Conservation (phyloP, 1,284 basidiomycete genomes). For the Sphaerobolus stellatus region DNA sequence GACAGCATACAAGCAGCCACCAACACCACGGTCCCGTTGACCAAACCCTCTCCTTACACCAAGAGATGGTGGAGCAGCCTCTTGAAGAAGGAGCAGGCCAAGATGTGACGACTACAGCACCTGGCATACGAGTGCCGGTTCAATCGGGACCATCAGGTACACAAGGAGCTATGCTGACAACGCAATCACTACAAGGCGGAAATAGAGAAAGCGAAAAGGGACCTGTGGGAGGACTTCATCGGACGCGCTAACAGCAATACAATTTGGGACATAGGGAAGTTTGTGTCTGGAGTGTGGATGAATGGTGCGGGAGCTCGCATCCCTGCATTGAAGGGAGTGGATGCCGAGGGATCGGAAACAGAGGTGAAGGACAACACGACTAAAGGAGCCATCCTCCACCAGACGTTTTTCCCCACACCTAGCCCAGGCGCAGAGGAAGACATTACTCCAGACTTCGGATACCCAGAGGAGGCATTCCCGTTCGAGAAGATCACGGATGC, state of each 20-base stretch:
- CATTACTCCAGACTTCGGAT: not conserved
- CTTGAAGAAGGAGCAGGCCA: not conserved
- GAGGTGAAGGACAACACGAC: not conserved
- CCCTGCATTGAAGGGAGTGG: not conserved
- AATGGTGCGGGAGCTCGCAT: not conserved
- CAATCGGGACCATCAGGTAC: not conserved
- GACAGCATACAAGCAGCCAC: not conserved
- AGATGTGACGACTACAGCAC: not conserved
- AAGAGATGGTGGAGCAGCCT: not conserved
- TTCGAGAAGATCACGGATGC: not conserved
- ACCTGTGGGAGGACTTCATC: not conserved
- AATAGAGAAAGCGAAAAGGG: not conserved
- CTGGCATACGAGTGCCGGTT: not conserved
- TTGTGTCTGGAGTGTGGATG: not conserved
- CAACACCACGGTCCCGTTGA: not conserved
- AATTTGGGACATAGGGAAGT: not conserved
- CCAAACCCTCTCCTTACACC: not conserved
- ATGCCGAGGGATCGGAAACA: not conserved
- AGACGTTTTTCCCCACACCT: no score
- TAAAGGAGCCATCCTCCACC: not conserved
- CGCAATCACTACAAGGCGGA: not conserved
- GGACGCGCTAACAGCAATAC: not conserved
- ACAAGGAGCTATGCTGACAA: not conserved
- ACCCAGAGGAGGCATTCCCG: not conserved
- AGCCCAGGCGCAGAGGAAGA: not conserved